Percentiles rank a stretch among this genome's conserved stretches.
phyloP scores from a whole-genome alignment of 2,329 filamentous ascomycete species.

The Fusarium sp. region DNA sequence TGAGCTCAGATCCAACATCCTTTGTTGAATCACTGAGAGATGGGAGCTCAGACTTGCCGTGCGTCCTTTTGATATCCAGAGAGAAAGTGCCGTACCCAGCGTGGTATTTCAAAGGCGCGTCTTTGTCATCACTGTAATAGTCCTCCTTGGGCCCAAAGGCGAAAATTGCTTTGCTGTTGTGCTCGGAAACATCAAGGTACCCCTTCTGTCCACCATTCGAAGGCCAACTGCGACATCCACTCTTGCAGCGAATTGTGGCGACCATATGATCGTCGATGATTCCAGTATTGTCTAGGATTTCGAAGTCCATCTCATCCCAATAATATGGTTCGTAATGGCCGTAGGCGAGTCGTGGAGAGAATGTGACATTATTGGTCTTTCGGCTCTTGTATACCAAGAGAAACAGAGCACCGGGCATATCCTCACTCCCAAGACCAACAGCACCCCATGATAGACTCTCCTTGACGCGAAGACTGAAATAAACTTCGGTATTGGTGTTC shows the following conservation, averaged over 20 bases:
- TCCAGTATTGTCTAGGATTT: constrained; percentile 62
- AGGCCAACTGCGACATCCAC: constrained; percentile 66
- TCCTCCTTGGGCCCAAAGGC: constrained; percentile 65
- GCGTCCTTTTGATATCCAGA: constrained; percentile 67
- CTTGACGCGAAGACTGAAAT: constrained; percentile 66
- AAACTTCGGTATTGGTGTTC: constrained; percentile 62
- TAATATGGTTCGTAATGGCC: constrained; percentile 67
- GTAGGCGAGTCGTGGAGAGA: constrained; percentile 66
- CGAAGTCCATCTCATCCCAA: constrained; percentile 59
- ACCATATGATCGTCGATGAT: constrained; percentile 61
- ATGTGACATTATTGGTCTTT: constrained; percentile 63
- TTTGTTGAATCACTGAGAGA: constrained; percentile 52
- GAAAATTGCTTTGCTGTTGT: constrained; percentile 65
- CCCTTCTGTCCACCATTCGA: constrained; percentile 52
- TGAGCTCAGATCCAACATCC: constrained; percentile 54
- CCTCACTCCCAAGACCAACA: constrained; percentile 66
- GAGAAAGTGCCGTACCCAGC: constrained; percentile 66
- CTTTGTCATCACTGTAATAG: constrained; percentile 58
- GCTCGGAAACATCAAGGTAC: constrained; percentile 64
- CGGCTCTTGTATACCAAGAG: constrained; percentile 67
- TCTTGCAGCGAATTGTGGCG: constrained; percentile 65
- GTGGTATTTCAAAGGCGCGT: constrained; percentile 65
- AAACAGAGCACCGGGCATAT: constrained; percentile 66
- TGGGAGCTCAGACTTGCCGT: constrained; percentile 60
- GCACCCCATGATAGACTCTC: constrained; percentile 64